Evolutionary conservation across 73 alveolate species (phyloP).

Genomic region (Stentor roeselii): DNA sequence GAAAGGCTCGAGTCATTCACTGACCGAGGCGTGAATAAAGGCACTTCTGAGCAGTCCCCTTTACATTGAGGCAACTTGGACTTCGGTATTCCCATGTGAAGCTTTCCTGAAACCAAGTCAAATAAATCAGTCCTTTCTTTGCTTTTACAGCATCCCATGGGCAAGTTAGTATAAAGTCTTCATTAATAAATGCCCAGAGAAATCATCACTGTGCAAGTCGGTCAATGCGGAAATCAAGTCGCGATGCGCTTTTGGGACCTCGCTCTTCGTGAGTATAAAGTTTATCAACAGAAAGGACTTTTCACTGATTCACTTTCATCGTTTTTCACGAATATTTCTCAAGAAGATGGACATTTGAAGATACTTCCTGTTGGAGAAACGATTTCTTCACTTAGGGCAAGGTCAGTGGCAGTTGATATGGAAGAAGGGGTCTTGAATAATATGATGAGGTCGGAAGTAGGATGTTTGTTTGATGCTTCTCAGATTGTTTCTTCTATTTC

Average conservation of each 20-base stretch:
- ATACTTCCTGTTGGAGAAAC: conserved; percentile 34
- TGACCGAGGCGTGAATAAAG: no score
- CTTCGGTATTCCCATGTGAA: no score
- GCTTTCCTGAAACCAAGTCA: neutral
- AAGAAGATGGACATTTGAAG: conserved; percentile 27
- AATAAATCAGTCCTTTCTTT: neutral
- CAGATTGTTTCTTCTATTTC: conserved; percentile 87
- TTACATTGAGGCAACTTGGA: no score
- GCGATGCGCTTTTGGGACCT: conserved; percentile 96
- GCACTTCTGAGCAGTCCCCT: no score
- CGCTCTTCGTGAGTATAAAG: conserved; percentile 65
- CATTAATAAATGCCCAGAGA: conserved; percentile 51
- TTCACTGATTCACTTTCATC: conserved; percentile 79
- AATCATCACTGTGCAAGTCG: conserved; percentile 84
- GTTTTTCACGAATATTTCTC: conserved; percentile 81
- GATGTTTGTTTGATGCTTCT: conserved; percentile 93
- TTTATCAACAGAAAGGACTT: conserved; percentile 32
- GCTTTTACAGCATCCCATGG: neutral
- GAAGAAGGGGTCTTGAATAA: conserved; percentile 97
- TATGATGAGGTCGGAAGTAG: conserved; percentile 83
- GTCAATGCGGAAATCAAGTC: conserved; percentile 97
- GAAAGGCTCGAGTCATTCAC: no score
- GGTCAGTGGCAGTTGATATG: conserved; percentile 93
- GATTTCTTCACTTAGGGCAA: conserved; percentile 35
- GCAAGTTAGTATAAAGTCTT: neutral